Evolutionary conservation across 2,329 filamentous ascomycete species (phyloP).

Genomic region (Xylaria sp.): DNA sequence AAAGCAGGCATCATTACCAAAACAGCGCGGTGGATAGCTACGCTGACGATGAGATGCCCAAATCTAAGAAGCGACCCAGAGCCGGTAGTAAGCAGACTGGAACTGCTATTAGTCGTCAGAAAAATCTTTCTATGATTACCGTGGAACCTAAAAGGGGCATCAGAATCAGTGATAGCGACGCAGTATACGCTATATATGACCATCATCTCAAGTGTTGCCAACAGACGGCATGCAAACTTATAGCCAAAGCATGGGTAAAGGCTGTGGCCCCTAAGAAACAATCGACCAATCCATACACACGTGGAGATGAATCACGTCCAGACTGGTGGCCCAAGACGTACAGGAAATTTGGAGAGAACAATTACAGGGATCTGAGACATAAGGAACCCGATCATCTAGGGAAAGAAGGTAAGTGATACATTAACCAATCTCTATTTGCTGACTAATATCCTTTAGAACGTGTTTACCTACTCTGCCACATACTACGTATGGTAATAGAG

Average conservation of each 20-base stretch:
- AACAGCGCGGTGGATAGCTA: constrained; percentile 24
- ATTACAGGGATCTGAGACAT: constrained; percentile 68
- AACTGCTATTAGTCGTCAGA: constrained; percentile 52
- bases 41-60: constrained; percentile 47
- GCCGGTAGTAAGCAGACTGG: constrained; percentile 5
- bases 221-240: constrained; percentile 76
- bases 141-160: constrained; percentile 56
- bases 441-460: constrained; percentile 58
- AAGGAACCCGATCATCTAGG: constrained; percentile 79
- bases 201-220: constrained; percentile 73
- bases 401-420: constrained; percentile 65
- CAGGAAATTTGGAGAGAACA: constrained; percentile 52
- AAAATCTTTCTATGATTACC: constrained; percentile 54
- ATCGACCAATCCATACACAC: constrained; percentile 76
- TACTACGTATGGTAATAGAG: constrained; percentile 66
- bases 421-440: neutral
- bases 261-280: constrained; percentile 81
- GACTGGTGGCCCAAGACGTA: constrained; percentile 74
- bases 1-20: constrained; percentile 22
- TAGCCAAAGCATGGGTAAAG: constrained; percentile 81
- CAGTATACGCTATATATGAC: constrained; percentile 69
- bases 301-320: constrained; percentile 69
- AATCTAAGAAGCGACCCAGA: constrained; percentile 52
- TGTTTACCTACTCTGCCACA: constrained; percentile 67
- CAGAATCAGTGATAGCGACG: constrained; percentile 63